Evolutionary conservation across 305 asterid species (phyloP).

Genomic region (Fraxinus sp.): DNA sequence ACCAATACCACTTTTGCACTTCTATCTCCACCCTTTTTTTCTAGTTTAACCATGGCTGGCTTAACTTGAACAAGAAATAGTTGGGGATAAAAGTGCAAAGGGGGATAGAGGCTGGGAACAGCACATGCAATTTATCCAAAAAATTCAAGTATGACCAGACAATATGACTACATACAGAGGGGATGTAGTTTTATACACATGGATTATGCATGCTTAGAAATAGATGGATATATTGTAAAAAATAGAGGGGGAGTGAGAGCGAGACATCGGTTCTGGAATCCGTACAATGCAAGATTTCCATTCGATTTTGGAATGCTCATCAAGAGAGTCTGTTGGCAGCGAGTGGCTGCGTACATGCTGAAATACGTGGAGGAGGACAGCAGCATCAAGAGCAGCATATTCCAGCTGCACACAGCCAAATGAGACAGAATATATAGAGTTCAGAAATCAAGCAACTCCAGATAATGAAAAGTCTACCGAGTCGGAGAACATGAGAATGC

Average conservation of each 20-base stretch:
- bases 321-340: conserved; percentile 37
- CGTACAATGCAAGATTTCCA: conserved; percentile 93
- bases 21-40: neutral
- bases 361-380: conserved; percentile 84
- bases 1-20: neutral
- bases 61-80: neutral
- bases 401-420: conserved; percentile 61
- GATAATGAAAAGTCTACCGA: neutral
- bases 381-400: conserved; percentile 98
- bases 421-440: conserved; percentile 2
- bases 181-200: neutral
- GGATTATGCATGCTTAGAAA: neutral
- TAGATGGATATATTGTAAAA: neutral
- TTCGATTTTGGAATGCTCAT: conserved; percentile 50
- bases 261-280: neutral
- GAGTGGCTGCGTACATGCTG: conserved; percentile 61
- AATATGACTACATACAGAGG: neutral
- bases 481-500: neutral
- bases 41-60: neutral
- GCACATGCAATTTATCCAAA: neutral
- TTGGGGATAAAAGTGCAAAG: neutral
- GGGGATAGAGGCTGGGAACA: neutral
- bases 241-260: conserved; percentile 1
- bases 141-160: neutral
- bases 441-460: conserved; percentile 19